phyloP scores from a whole-genome alignment of 257 asterid species.

The Ballota nigra region DNA sequence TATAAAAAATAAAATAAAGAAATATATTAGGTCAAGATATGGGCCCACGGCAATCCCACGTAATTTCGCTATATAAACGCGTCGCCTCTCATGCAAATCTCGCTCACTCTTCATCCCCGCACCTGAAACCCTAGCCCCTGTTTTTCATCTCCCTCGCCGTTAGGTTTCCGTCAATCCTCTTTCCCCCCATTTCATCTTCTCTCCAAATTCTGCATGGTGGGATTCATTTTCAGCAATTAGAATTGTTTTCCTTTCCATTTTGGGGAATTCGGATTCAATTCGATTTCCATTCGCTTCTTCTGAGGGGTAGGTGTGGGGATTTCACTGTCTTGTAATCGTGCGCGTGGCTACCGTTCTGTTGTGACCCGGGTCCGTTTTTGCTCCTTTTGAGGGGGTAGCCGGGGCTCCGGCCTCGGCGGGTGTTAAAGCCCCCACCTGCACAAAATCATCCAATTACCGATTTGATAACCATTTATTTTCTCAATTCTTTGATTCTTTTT shows the following conservation, averaged over 20 bases:
- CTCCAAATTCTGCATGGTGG: slow-evolving; percentile 60
- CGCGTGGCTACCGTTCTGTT: slow-evolving; percentile 47
- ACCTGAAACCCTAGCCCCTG: slow-evolving; percentile 28
- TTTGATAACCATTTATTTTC: slow-evolving; percentile 4
- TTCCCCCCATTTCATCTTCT: background rate
- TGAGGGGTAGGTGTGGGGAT: slow-evolving; percentile 97
- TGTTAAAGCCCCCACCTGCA: slow-evolving; percentile 92
- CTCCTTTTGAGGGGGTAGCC: slow-evolving; percentile 99
- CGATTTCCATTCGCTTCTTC: slow-evolving; percentile 44
- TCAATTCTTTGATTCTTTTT: slow-evolving; percentile 54
- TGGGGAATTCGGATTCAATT: background rate
- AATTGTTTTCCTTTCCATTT: slow-evolving; percentile 20
- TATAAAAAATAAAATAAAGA: background rate
- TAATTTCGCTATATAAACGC: slow-evolving; percentile 47
- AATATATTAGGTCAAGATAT: slow-evolving; percentile 10
- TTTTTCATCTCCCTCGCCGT: slow-evolving; percentile 24
- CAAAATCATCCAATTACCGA: slow-evolving; percentile 33
- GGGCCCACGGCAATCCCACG: slow-evolving; percentile 28
- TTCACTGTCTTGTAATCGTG: slow-evolving; percentile 41
- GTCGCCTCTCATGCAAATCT: slow-evolving; percentile 61
- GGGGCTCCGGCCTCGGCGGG: slow-evolving; percentile 99
- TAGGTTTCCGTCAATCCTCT: slow-evolving; percentile 36
- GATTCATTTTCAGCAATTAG: slow-evolving; percentile 32
- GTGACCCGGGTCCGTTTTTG: slow-evolving; percentile 62
- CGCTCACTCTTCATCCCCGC: slow-evolving; percentile 51